A percentile compares a stretch with the other conserved stretches of the same genome.
These are phyloP conservation scores for Trametes polyzona DNA, from an alignment of 1,284 basidiomycete genomes.

Conservation along the genomic window DNA sequence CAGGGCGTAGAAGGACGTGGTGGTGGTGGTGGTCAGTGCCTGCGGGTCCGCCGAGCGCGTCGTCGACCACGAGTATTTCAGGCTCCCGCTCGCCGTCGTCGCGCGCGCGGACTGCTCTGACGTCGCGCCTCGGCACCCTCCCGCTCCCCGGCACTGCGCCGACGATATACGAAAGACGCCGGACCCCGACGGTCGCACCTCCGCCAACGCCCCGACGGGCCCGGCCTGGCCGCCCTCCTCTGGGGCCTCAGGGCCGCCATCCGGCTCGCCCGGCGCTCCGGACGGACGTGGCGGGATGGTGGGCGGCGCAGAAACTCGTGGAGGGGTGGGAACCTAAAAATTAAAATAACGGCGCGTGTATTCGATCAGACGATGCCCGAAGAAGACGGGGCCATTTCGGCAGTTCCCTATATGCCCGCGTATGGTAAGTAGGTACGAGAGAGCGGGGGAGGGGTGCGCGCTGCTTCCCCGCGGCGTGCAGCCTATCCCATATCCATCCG, in stretches of 20 bases:
- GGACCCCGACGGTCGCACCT: not conserved
- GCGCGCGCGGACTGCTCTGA: not conserved
- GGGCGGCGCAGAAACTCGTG: too few relatives aligned
- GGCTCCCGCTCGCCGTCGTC: constrained; percentile 7
- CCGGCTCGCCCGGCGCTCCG: not conserved
- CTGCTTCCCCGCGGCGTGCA: constrained; percentile 16
- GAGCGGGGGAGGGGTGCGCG: constrained; percentile 1
- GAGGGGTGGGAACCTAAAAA: not conserved
- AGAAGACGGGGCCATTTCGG: constrained; percentile 6
- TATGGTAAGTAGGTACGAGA: constrained; percentile 14
- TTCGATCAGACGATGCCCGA: constrained; percentile 9
- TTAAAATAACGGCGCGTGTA: constrained; percentile 4
- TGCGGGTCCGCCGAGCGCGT: not conserved
- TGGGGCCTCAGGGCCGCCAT: not conserved
- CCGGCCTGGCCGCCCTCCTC: not conserved
- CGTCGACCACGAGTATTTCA: constrained; percentile 1
- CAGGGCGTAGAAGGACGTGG: too few relatives aligned
- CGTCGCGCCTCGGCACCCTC: constrained; percentile 9
- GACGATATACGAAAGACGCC: not conserved
- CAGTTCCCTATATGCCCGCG: constrained; percentile 8
- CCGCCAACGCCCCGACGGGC: not conserved
- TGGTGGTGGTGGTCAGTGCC: not conserved
- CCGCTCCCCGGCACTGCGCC: not conserved
- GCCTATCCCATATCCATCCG: constrained; percentile 14
- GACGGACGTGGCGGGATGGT: not conserved